Percentiles rank a stretch among this genome's conserved stretches.
These are phyloP conservation scores for Pulveroboletus sp. DNA, from an alignment of 1,284 basidiomycete genomes.

Conservation along the genomic window DNA sequence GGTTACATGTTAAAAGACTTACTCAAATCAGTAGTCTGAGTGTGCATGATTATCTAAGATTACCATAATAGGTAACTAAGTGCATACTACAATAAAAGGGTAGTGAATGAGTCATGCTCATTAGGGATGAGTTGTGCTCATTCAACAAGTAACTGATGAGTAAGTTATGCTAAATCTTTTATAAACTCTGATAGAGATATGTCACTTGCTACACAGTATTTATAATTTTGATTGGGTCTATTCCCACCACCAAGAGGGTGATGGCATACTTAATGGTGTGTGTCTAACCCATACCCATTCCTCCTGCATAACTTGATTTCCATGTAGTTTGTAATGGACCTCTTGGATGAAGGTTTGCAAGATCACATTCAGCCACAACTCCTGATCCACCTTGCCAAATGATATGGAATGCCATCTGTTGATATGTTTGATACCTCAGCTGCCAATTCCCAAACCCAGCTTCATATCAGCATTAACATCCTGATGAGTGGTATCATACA, in stretches of 20 bases:
- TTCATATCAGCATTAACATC: constrained; percentile 42
- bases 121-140: too few relatives aligned
- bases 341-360: constrained; percentile 45
- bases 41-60: too few relatives aligned
- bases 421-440: constrained; percentile 33
- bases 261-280: constrained; percentile 42
- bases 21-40: too few relatives aligned
- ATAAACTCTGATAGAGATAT: background rate
- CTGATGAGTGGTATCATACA: constrained; percentile 44
- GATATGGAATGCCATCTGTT: constrained; percentile 45
- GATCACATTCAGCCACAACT: constrained; percentile 50
- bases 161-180: constrained; percentile 26
- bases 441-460: constrained; percentile 31
- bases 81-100: too few relatives aligned
- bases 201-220: constrained; percentile 39
- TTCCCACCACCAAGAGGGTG: constrained; percentile 41
- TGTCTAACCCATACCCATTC: background rate
- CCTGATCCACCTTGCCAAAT: constrained; percentile 45
- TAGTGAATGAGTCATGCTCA: too few relatives aligned
- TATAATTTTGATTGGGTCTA: constrained; percentile 51
- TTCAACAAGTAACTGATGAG: constrained; percentile 42
- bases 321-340: constrained; percentile 35
- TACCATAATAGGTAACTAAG: too few relatives aligned
- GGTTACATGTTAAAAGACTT: too few relatives aligned
- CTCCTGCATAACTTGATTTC: background rate